These are phyloP conservation scores for Aspergillus haitiensis DNA, from an alignment of 495 filamentous ascomycete genomes.

Conservation along the genomic window DNA sequence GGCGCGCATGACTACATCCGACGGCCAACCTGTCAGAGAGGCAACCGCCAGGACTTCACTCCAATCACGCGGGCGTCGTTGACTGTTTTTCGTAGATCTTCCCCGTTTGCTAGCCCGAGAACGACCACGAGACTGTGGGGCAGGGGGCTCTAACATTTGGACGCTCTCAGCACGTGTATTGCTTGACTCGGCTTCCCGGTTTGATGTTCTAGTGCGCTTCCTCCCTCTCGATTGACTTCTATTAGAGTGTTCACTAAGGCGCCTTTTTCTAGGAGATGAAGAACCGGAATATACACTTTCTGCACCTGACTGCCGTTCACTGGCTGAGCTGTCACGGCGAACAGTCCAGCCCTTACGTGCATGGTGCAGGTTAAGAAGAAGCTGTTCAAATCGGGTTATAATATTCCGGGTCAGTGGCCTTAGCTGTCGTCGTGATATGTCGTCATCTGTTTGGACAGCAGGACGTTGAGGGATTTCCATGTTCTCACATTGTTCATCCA, in stretches of 20 bases:
- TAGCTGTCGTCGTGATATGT: slow-evolving; percentile 57
- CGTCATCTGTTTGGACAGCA: slow-evolving; percentile 60
- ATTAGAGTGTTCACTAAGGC: slow-evolving; percentile 6
- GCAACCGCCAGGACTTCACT: slow-evolving; percentile 75
- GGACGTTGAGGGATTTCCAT: slow-evolving; percentile 33
- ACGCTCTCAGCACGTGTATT: slow-evolving; percentile 16
- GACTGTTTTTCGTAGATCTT: slow-evolving; percentile 12
- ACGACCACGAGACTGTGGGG: slow-evolving; percentile 7
- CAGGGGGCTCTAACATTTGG: slow-evolving; percentile 8
- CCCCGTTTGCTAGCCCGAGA: background rate
- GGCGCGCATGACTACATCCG: slow-evolving; percentile 60
- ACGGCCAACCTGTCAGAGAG: slow-evolving; percentile 64
- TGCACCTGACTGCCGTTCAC: slow-evolving; percentile 25
- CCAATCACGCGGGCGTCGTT: slow-evolving; percentile 67
- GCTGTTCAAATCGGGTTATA: slow-evolving; percentile 61
- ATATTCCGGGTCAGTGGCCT: slow-evolving; percentile 64
- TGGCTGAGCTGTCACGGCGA: slow-evolving; percentile 26
- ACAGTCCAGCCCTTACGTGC: slow-evolving; percentile 45
- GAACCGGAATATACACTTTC: slow-evolving; percentile 24
- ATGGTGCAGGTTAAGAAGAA: slow-evolving; percentile 67
- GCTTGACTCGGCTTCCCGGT: slow-evolving; percentile 8
- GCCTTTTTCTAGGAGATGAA: slow-evolving; percentile 19
- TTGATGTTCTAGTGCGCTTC: slow-evolving; percentile 26
- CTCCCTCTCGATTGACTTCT: slow-evolving; percentile 33
- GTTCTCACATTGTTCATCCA: slow-evolving; percentile 20